Conservation (phyloP, 306 rosid species). For the Mucuna pruriens region DNA sequence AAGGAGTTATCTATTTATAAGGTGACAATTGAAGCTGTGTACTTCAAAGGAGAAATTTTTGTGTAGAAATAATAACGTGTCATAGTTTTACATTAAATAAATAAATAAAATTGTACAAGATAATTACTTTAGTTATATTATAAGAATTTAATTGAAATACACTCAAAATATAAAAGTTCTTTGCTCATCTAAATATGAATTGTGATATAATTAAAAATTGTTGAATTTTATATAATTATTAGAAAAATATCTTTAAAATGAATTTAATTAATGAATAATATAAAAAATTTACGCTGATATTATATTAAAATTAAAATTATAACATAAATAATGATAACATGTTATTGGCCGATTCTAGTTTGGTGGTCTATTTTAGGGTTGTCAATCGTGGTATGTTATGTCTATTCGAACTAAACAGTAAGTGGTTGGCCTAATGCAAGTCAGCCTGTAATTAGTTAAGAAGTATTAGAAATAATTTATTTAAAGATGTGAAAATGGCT, state of each 20-base stretch:
- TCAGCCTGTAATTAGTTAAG: background rate
- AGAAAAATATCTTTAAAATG: background rate
- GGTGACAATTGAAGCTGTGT: background rate
- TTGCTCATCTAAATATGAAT: background rate
- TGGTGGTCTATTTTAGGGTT: slow-evolving; percentile 37
- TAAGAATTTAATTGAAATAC: background rate
- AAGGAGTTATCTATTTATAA: slow-evolving; percentile 28
- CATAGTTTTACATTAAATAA: background rate
- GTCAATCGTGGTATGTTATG: background rate
- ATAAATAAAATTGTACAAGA: background rate
- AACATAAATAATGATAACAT: background rate
- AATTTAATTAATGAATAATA: background rate
- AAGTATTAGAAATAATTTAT: background rate
- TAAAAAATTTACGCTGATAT: background rate
- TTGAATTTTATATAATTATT: background rate
- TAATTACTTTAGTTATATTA: background rate
- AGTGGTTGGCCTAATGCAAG: background rate
- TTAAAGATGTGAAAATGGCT: background rate
- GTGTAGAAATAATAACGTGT: background rate
- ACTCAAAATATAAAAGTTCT: background rate
- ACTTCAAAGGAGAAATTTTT: background rate
- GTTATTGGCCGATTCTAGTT: slow-evolving; percentile 3
- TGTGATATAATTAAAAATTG: background rate
- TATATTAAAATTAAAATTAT: background rate
- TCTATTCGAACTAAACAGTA: background rate